Base-by-base conservation (phyloP, 2,329 filamentous ascomycete species). In the Claviceps spartinae region DNA sequence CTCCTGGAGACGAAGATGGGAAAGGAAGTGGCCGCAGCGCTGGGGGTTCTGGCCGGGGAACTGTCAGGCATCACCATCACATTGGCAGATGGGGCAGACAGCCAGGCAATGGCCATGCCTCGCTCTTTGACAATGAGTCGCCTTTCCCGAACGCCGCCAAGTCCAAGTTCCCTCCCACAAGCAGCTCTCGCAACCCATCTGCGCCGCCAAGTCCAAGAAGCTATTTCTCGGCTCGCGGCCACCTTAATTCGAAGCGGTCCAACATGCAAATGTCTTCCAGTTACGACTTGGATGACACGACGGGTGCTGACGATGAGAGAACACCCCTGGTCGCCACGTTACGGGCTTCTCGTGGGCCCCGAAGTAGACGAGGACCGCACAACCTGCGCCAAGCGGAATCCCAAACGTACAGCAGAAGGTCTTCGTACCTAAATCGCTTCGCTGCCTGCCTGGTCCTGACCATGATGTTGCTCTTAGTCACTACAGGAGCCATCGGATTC, bases 391-490 rank as follows among this genome's bases (percentile, higher is more conserved):
- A 86, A 57, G 76, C 88, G 48, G 88, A 95, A 61, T 80, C 86
- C 51, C 82, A 87, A 62, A 78, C 83, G 24, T 83, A 82, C 62
- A 73, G 79, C 49, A 74, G 78, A 50, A 72, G 76, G 48, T 79
- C 79, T 24, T 74, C 86, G 60, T 77, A 86, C 70, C 65, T 85
- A 66, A 72, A 81, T 58, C 81, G 86, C 37, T 88, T 89, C 60
- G 88, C 88, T n/a, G 87, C 88, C 52, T 97, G 89, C 63, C 73
- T 94, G 11, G 78, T 95, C 13, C 77, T 95, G n/a, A 82, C 84
- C 2, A 76, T 94, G 56, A 82, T 96, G 71, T 71, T 96, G 22
- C 69, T 93, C 40, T 72, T 95, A 16, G 79, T 96, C 43, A 78
- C 94, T 47, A 83, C 88, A n/a, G 88, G 87, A 43, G 85, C 87